Conservation (phyloP, 257 asterid species). For the Plectranthus barbatus region DNA sequence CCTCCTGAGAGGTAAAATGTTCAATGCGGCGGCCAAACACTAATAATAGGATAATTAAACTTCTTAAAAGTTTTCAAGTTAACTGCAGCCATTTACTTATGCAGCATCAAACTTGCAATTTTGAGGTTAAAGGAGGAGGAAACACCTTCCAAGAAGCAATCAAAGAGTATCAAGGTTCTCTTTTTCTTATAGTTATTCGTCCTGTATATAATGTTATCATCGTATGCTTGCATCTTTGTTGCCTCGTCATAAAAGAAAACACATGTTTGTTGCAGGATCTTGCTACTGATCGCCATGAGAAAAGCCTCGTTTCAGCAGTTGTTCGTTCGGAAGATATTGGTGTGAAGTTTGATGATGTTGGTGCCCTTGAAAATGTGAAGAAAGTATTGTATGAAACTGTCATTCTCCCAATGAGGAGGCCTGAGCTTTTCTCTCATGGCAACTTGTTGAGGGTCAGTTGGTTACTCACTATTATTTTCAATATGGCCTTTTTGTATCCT, state of each 20-base stretch:
- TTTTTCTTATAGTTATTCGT: too few species aligned
- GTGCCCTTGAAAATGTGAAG: slow-evolving; percentile 69
- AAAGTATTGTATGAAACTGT: slow-evolving; percentile 51
- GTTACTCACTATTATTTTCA: neutral
- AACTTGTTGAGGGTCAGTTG: slow-evolving; percentile 44
- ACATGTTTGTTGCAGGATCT: slow-evolving; percentile 28
- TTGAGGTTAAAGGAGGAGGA: slow-evolving; percentile 54
- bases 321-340: slow-evolving; percentile 67
- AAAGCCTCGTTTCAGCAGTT: slow-evolving; percentile 54
- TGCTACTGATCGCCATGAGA: slow-evolving; percentile 56
- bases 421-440: slow-evolving; percentile 72
- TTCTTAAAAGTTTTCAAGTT: neutral
- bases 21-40: neutral
- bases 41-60: neutral
- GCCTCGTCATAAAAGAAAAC: neutral
- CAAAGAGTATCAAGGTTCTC: slow-evolving; percentile 24
- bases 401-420: slow-evolving; percentile 54
- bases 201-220: too few species aligned
- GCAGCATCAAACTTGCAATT: slow-evolving; percentile 54
- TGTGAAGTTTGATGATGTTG: slow-evolving; percentile 62
- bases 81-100: neutral
- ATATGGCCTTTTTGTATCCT: neutral
- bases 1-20: slow-evolving; percentile 49
- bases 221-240: too few species aligned
- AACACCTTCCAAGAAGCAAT: slow-evolving; percentile 38